Conservation (phyloP, 495 filamentous ascomycete genomes). For the Hypoxylon rickii region DNA sequence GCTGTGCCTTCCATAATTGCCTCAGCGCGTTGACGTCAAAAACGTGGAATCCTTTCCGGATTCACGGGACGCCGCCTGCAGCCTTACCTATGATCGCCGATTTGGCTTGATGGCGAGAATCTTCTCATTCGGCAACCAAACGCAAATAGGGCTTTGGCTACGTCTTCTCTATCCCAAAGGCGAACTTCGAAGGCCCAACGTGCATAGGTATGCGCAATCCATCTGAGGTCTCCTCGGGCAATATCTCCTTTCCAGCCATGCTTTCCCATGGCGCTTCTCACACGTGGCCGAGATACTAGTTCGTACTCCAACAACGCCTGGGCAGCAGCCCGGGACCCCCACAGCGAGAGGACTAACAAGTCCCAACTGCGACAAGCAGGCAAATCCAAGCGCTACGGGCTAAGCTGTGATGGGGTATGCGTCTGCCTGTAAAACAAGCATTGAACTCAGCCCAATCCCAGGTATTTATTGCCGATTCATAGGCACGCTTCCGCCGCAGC, state of each 20-base stretch:
- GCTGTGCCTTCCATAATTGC: neutral
- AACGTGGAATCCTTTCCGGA: no score
- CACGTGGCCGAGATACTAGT: slow-evolving; percentile 11
- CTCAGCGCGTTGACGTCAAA: no score
- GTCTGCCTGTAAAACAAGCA: neutral
- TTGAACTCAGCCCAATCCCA: slow-evolving; percentile 4
- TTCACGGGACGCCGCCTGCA: no score
- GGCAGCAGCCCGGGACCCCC: neutral
- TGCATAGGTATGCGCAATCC: no score
- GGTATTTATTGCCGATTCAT: no score
- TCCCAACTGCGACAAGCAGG: neutral
- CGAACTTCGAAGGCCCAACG: no score
- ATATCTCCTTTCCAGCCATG: neutral
- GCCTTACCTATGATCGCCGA: no score
- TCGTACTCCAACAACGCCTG: slow-evolving; percentile 8
- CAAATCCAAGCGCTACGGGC: neutral
- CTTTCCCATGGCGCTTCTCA: neutral
- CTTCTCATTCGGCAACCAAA: no score
- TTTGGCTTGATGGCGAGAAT: no score
- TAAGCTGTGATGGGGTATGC: neutral
- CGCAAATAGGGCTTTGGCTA: no score
- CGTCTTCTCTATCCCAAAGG: no score
- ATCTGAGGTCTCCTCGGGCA: no score
- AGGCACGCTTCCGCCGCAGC: slow-evolving; percentile 19
- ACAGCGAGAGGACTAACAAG: neutral